A percentile compares a stretch with the other conserved stretches of the same genome.
Evolutionary conservation across 2,329 filamentous ascomycete genomes (phyloP).

Genomic region (Bimuria novae-zelandiae): DNA sequence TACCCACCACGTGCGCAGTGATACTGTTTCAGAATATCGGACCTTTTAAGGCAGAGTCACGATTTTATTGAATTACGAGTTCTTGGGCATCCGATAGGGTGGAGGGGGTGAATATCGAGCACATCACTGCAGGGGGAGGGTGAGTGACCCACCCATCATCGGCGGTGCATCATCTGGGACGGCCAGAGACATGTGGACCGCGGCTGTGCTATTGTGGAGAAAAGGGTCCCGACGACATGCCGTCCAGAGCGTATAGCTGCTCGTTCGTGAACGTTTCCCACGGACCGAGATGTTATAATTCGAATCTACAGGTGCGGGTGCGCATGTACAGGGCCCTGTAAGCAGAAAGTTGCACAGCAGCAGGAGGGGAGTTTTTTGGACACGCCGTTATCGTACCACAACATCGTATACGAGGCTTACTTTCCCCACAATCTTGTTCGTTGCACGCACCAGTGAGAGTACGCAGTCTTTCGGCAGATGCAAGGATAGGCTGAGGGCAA

Average conservation of each 20-base stretch:
- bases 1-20: too few species aligned
- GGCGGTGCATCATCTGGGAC: neutral
- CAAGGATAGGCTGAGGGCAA: neutral
- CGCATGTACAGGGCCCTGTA: neutral
- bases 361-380: neutral
- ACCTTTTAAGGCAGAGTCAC: too few species aligned
- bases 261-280: too few species aligned
- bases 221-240: too few species aligned
- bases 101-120: conserved; percentile 1
- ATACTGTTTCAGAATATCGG: too few species aligned
- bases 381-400: neutral
- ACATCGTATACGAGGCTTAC: neutral
- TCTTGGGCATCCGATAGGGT: conserved; percentile 7
- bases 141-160: neutral
- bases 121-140: neutral
- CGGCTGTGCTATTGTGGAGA: neutral
- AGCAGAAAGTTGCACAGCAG: neutral
- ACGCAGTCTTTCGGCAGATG: neutral
- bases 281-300: too few species aligned
- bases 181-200: neutral
- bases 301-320: neutral
- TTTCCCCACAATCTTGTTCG: neutral
- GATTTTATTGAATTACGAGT: too few species aligned
- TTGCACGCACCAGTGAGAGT: neutral
- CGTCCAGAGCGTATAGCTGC: too few species aligned